phyloP scores from a whole-genome alignment of 805 yeast species.

The Zygotorulaspora florentina region DNA sequence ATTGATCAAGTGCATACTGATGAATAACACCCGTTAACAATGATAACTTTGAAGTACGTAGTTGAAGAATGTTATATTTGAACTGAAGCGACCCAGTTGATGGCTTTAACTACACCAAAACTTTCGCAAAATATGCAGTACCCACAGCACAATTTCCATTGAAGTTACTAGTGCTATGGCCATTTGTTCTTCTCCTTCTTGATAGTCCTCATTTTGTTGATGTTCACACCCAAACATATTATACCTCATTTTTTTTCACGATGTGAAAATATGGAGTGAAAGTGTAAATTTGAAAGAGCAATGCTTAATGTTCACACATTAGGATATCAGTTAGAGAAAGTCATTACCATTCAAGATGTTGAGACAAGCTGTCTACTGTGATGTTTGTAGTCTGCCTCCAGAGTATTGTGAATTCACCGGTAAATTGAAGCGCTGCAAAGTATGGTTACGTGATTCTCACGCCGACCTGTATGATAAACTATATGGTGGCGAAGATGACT shows the following conservation, averaged over 20 bases:
- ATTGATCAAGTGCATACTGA: no score
- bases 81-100: no score
- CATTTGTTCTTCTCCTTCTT: no score
- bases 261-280: neutral
- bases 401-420: slow-evolving; percentile 92
- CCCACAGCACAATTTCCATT: no score
- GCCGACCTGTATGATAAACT: slow-evolving; percentile 52
- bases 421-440: slow-evolving; percentile 72
- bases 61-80: no score
- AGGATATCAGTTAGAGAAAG: no score
- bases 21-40: no score
- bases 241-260: neutral
- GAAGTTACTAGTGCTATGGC: neutral
- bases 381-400: slow-evolving; percentile 77
- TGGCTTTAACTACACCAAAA: no score
- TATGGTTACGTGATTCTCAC: slow-evolving; percentile 66
- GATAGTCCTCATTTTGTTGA: no score
- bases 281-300: neutral
- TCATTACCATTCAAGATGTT: slow-evolving; percentile 27
- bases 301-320: no score
- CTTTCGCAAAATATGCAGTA: no score
- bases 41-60: no score
- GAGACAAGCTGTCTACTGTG: slow-evolving; percentile 59
- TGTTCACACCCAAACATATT: slow-evolving; percentile 2
- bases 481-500: slow-evolving; percentile 55